phyloP scores from a whole-genome alignment of 2,329 filamentous ascomycete genomes.

The Chrysoporthe austroafricana region DNA sequence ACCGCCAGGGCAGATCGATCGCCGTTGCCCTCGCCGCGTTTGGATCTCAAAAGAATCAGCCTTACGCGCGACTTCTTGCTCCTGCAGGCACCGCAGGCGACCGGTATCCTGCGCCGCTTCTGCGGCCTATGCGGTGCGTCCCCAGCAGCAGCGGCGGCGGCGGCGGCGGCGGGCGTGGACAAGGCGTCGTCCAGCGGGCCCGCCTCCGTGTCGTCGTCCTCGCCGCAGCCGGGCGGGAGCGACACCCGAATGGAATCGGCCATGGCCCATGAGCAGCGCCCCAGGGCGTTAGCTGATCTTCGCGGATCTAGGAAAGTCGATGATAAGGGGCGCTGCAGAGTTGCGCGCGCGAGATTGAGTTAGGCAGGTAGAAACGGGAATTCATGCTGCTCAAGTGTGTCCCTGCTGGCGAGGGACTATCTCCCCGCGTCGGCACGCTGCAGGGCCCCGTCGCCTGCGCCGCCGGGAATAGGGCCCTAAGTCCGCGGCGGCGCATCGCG shows the following conservation, averaged over 20 bases:
- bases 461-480: constrained; percentile 19
- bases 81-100: constrained; percentile 28
- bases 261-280: constrained; percentile 5
- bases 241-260: constrained; percentile 26
- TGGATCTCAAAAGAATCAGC: neutral
- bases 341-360: constrained; percentile 6
- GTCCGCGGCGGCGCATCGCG: constrained; percentile 7
- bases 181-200: constrained; percentile 12
- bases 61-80: constrained; percentile 28
- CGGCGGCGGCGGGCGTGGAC: neutral
- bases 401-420: constrained; percentile 9
- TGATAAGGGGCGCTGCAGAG: constrained; percentile 1
- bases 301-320: constrained; percentile 20
- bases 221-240: constrained; percentile 16
- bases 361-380: constrained; percentile 17
- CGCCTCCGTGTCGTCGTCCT: constrained; percentile 17
- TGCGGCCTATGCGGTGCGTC: constrained; percentile 18
- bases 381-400: constrained; percentile 15
- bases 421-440: constrained; percentile 24
- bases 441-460: neutral
- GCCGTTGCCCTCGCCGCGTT: too few relatives aligned
- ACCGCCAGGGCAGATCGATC: neutral
- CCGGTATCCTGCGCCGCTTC: constrained; percentile 27
- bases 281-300: constrained; percentile 5
- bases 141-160: neutral